Evolutionary conservation across 441 rosid genomes (phyloP).

Genomic region (Erysimum cheiri): DNA sequence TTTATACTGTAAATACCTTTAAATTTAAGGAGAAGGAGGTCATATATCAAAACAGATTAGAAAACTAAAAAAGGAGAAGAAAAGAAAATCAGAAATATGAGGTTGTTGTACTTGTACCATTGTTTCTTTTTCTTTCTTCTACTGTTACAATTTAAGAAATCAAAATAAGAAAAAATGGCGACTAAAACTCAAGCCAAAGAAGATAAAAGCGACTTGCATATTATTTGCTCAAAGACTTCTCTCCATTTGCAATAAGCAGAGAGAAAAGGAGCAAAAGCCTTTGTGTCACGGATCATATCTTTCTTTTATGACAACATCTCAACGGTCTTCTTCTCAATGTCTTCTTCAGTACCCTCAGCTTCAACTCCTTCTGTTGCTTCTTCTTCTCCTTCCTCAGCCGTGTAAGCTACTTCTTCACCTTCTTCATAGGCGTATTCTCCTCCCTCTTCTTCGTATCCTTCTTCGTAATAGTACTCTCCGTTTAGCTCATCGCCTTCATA

Average conservation of each 20-base stretch:
- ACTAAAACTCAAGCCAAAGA: conserved; percentile 40
- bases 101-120: conserved; percentile 23
- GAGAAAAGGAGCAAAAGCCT: conserved; percentile 11
- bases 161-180: conserved; percentile 20
- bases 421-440: conserved; percentile 66
- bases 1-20: not conserved
- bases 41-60: conserved; percentile 17
- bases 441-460: conserved; percentile 57
- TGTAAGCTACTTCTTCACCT: conserved; percentile 57
- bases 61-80: not conserved
- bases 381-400: conserved; percentile 51
- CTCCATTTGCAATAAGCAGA: conserved; percentile 21
- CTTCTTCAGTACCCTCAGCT: conserved; percentile 48
- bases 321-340: conserved; percentile 59
- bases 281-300: not conserved
- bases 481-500: conserved; percentile 68
- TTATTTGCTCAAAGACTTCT: conserved; percentile 19
- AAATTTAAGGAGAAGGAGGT: not conserved
- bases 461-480: conserved; percentile 71
- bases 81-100: conserved; percentile 19
- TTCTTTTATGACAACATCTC: conserved; percentile 53
- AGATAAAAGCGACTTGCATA: conserved; percentile 26
- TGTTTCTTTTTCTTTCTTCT: conserved; percentile 40
- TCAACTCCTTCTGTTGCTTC: conserved; percentile 32
- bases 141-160: conserved; percentile 40